These are phyloP conservation scores for Phaeomoniella chlamydospora DNA, from an alignment of 2,329 filamentous ascomycete genomes.

Conservation along the genomic window DNA sequence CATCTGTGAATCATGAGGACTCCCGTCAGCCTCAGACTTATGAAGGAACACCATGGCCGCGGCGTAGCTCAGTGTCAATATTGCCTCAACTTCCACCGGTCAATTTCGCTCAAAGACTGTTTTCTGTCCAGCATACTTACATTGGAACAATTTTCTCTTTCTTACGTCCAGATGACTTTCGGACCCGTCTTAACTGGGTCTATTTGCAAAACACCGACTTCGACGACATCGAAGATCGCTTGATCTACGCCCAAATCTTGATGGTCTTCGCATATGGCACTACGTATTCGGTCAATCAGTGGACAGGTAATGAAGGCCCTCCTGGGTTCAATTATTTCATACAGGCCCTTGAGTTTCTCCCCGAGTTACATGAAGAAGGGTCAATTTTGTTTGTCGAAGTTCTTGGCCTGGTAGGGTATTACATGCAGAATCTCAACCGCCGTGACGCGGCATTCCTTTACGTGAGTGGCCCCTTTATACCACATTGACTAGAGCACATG, in stretches of 20 bases:
- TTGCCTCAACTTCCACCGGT: slow-evolving; percentile 32
- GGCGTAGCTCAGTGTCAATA: slow-evolving; percentile 10
- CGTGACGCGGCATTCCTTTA: slow-evolving; percentile 41
- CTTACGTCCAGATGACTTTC: slow-evolving; percentile 32
- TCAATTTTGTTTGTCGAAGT: slow-evolving; percentile 41
- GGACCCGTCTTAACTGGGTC: slow-evolving; percentile 27
- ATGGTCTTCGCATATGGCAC: slow-evolving; percentile 40
- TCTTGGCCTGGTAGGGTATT: slow-evolving; percentile 39
- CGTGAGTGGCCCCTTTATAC: not conserved
- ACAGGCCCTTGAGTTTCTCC: slow-evolving; percentile 35
- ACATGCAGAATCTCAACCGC: slow-evolving; percentile 42
- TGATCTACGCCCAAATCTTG: slow-evolving; percentile 36
- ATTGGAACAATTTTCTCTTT: slow-evolving; percentile 45
- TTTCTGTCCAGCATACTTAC: slow-evolving; percentile 38
- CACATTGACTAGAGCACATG: too few relatives aligned
- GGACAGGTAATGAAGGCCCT: slow-evolving; percentile 35
- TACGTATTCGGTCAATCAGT: slow-evolving; percentile 43
- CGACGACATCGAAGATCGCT: slow-evolving; percentile 30
- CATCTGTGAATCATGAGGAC: not conserved
- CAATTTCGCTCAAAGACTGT: slow-evolving; percentile 35
- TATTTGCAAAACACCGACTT: slow-evolving; percentile 29
- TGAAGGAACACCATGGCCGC: slow-evolving; percentile 1
- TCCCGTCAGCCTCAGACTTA: not conserved
- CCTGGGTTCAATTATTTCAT: slow-evolving; percentile 43
- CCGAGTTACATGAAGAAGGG: slow-evolving; percentile 40